phyloP scores from a whole-genome alignment of 306 rosid genomes.

The Alnus glutinosa region DNA sequence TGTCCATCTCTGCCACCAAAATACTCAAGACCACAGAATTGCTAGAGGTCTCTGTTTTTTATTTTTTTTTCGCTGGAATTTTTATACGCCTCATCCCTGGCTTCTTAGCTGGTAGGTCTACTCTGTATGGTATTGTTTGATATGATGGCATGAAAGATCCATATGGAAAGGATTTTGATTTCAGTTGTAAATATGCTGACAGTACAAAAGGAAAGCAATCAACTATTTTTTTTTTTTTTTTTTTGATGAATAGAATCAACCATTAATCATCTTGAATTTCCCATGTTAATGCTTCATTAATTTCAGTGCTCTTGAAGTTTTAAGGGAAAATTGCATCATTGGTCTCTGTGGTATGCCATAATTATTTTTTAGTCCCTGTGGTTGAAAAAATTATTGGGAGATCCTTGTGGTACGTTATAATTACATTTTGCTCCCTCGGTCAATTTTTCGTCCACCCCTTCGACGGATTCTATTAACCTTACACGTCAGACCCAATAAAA shows the following conservation, averaged over 20 bases:
- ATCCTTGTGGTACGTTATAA: too few relatives aligned
- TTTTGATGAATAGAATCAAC: neutral
- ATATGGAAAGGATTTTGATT: neutral
- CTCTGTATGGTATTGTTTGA: slow-evolving; percentile 5
- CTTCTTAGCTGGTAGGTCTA: slow-evolving; percentile 1
- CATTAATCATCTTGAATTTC: too few relatives aligned
- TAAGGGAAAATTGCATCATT: too few relatives aligned
- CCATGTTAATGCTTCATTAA: too few relatives aligned
- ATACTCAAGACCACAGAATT: slow-evolving; percentile 60
- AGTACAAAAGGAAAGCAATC: neutral
- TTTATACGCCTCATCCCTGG: neutral
- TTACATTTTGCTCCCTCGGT: too few relatives aligned
- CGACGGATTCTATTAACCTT: too few relatives aligned
- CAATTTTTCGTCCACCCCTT: too few relatives aligned
- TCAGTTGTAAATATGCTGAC: slow-evolving; percentile 18
- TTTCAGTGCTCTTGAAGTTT: too few relatives aligned
- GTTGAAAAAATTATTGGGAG: too few relatives aligned
- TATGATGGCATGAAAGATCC: slow-evolving; percentile 2
- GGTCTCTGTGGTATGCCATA: too few relatives aligned
- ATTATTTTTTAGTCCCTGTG: too few relatives aligned
- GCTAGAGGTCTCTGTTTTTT: slow-evolving; percentile 44
- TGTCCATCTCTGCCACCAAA: slow-evolving; percentile 88
- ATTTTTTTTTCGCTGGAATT: slow-evolving; percentile 11
- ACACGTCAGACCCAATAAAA: too few relatives aligned
- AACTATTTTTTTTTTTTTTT: neutral